phyloP scores from a whole-genome alignment of 1,139 yeast species.

The Taphrina sp. region DNA sequence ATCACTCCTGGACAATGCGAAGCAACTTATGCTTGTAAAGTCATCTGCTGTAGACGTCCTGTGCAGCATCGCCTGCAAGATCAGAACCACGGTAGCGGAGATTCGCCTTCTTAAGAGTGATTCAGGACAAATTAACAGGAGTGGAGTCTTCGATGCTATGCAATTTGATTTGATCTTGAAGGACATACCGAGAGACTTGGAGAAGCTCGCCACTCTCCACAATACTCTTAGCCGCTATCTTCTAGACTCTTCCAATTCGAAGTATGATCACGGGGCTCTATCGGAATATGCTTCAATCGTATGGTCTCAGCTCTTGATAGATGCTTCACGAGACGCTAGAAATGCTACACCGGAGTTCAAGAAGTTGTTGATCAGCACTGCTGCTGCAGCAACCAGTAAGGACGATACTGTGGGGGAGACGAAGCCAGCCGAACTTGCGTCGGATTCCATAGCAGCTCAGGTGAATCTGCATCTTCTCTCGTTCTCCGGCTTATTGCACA shows the following conservation, averaged over 20 bases:
- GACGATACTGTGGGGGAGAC: neutral
- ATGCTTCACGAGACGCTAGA: too few relatives aligned
- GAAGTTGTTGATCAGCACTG: neutral
- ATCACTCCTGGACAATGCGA: conserved; percentile 43
- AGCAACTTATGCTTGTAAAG: conserved; percentile 48
- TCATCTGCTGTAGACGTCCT: conserved; percentile 55
- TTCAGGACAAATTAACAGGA: neutral
- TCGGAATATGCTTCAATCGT: neutral
- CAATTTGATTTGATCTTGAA: too few relatives aligned
- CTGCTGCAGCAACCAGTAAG: too few relatives aligned
- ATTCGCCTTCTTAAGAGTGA: conserved; percentile 38
- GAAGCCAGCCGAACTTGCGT: neutral
- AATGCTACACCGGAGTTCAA: too few relatives aligned
- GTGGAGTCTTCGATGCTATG: neutral
- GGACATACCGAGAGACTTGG: neutral
- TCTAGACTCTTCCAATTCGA: neutral
- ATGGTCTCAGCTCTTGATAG: neutral
- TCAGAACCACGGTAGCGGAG: conserved; percentile 46
- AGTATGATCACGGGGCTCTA: neutral
- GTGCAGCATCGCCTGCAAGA: conserved; percentile 56
- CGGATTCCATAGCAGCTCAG: too few relatives aligned
- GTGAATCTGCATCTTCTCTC: conserved; percentile 18
- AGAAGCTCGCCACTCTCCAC: neutral
- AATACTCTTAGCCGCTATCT: neutral
- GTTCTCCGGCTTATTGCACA: conserved; percentile 44